Evolutionary conservation across 495 filamentous ascomycete genomes (phyloP).

Genomic region (Neurospora sp.): DNA sequence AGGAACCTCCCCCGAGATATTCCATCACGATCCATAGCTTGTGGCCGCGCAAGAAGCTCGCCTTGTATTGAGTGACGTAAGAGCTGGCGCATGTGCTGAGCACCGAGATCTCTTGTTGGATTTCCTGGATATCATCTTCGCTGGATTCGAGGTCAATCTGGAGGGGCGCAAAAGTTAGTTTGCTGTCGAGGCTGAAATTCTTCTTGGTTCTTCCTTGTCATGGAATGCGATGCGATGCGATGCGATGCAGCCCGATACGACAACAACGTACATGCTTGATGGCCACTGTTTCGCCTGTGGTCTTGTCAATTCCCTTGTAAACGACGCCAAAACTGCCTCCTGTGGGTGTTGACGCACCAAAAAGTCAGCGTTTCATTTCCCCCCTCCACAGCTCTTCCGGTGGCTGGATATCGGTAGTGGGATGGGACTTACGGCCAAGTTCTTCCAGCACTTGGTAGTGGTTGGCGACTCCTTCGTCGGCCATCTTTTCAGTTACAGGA

Average conservation of each 20-base stretch:
- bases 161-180: conserved; percentile 13
- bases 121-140: conserved; percentile 95
- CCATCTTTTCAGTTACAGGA: conserved; percentile 25
- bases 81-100: conserved; percentile 87
- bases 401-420: not conserved
- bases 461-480: conserved; percentile 59
- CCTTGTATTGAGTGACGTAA: conserved; percentile 93
- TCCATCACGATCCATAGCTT: conserved; percentile 99
- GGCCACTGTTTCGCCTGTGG: conserved; percentile 80
- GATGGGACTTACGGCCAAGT: conserved; percentile 63
- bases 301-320: conserved; percentile 85
- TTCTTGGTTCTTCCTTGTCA: not conserved
- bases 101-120: conserved; percentile 94
- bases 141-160: conserved; percentile 97
- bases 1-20: conserved; percentile 87
- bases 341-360: conserved; percentile 14
- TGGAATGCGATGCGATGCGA: not conserved
- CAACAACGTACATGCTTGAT: conserved; percentile 68
- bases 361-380: conserved; percentile 10
- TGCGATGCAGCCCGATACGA: not conserved
- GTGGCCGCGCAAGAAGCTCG: conserved; percentile 84
- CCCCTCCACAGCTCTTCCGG: not conserved
- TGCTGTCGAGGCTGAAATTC: conserved; percentile 2
- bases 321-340: conserved; percentile 94
- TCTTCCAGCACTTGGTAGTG: conserved; percentile 89